phyloP scores from a whole-genome alignment of 2,329 filamentous ascomycete species.

The Trichoderma sp. region DNA sequence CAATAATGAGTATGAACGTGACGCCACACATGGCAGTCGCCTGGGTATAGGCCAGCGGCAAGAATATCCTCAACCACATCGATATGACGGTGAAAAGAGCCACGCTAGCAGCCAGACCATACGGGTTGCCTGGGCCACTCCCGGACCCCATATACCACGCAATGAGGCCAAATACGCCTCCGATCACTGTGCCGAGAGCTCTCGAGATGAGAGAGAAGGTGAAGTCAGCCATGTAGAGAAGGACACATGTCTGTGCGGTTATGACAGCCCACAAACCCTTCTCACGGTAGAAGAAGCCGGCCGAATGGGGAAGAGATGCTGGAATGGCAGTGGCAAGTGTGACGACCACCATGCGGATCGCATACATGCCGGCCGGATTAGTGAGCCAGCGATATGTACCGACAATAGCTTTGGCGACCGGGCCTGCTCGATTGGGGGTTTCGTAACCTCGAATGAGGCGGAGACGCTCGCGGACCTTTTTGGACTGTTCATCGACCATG shows the following conservation, averaged over 20 bases:
- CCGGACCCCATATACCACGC: constrained; percentile 57
- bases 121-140: constrained; percentile 51
- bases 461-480: constrained; percentile 43
- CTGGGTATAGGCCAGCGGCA: constrained; percentile 36
- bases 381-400: constrained; percentile 46
- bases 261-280: constrained; percentile 57
- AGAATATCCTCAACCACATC: constrained; percentile 43
- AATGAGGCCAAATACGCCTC: constrained; percentile 50
- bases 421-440: constrained; percentile 29
- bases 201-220: constrained; percentile 49
- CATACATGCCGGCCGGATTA: constrained; percentile 49
- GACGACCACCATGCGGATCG: constrained; percentile 51
- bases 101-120: constrained; percentile 52
- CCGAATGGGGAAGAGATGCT: constrained; percentile 44
- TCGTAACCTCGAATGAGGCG: constrained; percentile 40
- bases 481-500: constrained; percentile 38
- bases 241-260: constrained; percentile 52
- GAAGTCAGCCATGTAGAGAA: constrained; percentile 56
- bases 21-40: constrained; percentile 40
- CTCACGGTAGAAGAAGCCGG: constrained; percentile 55
- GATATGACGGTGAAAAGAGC: constrained; percentile 43
- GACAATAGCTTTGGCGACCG: constrained; percentile 34
- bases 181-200: constrained; percentile 48
- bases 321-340: constrained; percentile 50
- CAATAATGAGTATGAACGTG: constrained; percentile 49